Conservation (phyloP, 148 eudicot species). For the Rheum nobile region DNA sequence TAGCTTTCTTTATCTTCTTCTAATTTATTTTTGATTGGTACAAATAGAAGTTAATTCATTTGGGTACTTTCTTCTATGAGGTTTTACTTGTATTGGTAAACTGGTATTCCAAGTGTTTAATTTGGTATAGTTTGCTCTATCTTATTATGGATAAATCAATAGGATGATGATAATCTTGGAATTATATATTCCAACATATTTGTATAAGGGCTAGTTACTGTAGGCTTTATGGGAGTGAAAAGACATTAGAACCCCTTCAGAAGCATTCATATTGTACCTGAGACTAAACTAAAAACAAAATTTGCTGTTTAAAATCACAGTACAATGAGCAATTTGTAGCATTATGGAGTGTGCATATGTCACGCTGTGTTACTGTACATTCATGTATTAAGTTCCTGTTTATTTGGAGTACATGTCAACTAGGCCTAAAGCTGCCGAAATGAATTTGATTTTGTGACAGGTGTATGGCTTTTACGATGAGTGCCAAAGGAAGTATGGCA, state of each 20-base stretch:
- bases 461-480: conserved; percentile 98
- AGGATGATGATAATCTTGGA: neutral
- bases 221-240: neutral
- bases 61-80: neutral
- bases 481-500: conserved; percentile 98
- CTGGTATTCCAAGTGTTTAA: neutral
- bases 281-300: neutral
- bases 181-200: neutral
- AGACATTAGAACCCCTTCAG: neutral
- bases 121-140: neutral
- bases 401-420: neutral
- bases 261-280: neutral
- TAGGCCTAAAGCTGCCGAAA: neutral
- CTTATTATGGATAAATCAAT: neutral
- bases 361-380: neutral
- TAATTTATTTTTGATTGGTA: neutral
- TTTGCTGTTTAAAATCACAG: neutral
- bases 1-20: neutral
- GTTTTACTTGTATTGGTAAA: neutral
- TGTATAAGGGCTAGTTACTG: neutral
- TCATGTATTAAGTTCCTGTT: neutral
- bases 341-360: neutral
- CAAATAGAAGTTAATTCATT: neutral
- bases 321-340: neutral
- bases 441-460: conserved; percentile 18